phyloP scores from a whole-genome alignment of 2,329 filamentous ascomycete genomes.

The Xylaria arbuscula region DNA sequence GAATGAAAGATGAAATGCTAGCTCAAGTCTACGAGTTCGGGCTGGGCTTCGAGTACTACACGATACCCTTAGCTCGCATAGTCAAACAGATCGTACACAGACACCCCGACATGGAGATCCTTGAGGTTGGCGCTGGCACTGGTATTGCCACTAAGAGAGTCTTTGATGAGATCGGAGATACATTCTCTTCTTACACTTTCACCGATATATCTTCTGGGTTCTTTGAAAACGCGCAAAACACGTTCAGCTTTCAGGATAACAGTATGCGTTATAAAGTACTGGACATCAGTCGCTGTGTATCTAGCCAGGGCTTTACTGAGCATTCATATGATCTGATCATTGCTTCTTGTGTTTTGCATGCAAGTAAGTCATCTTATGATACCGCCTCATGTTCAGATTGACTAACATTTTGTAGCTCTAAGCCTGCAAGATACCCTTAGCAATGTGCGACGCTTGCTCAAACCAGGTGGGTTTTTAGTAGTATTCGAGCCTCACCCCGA shows the following conservation, averaged over 20 bases:
- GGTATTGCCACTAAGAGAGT: constrained; percentile 19
- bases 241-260: constrained; percentile 35
- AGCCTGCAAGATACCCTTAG: constrained; percentile 18
- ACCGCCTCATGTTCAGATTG: neutral
- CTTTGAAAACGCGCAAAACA: neutral
- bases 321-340: constrained; percentile 30
- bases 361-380: constrained; percentile 3
- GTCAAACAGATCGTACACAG: constrained; percentile 51
- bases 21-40: constrained; percentile 4
- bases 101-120: constrained; percentile 51
- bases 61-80: constrained; percentile 40
- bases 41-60: constrained; percentile 35
- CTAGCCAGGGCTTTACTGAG: constrained; percentile 16
- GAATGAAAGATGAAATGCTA: constrained; percentile 2
- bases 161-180: neutral
- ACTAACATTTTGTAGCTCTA: constrained; percentile 13
- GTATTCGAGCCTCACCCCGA: constrained; percentile 24
- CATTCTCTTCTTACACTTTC: constrained; percentile 48
- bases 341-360: constrained; percentile 30
- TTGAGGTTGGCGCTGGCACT: no score
- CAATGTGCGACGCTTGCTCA: constrained; percentile 35
- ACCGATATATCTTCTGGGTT: constrained; percentile 16
- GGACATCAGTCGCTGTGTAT: constrained; percentile 28
- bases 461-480: constrained; percentile 38
- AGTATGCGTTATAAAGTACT: constrained; percentile 46